Evolutionary conservation across 1,284 basidiomycete genomes (phyloP).

Genomic region (Ustilago curta): DNA sequence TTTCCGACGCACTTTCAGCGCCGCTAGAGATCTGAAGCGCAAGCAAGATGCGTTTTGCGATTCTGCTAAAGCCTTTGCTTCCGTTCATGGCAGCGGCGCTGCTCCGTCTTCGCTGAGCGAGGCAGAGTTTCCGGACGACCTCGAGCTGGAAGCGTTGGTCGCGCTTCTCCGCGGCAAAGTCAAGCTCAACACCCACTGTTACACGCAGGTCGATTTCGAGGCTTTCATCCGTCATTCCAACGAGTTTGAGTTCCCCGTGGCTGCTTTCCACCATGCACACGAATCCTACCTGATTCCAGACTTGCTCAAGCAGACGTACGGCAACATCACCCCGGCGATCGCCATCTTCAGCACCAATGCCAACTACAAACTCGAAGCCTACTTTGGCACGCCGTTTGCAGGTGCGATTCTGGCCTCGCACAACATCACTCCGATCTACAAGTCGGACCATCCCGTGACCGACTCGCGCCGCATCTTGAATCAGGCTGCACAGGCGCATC

Average conservation of each 20-base stretch:
- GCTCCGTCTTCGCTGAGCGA: conserved; percentile 76
- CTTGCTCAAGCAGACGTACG: conserved; percentile 78
- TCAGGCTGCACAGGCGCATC: conserved; percentile 89
- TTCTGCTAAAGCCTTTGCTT: conserved; percentile 23
- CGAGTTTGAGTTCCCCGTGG: conserved; percentile 79
- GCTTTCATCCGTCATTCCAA: conserved; percentile 75
- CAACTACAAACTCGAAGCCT: conserved; percentile 86
- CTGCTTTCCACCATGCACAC: conserved; percentile 83
- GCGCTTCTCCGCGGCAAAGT: conserved; percentile 85
- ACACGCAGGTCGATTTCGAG: conserved; percentile 78
- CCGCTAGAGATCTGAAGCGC: conserved; percentile 79
- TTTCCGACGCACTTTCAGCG: conserved; percentile 77
- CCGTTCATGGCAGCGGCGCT: conserved; percentile 65
- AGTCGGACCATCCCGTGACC: conserved; percentile 79
- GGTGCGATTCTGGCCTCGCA: conserved; percentile 79
- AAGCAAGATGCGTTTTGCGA: conserved; percentile 80
- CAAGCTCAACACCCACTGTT: conserved; percentile 71
- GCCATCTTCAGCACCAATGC: conserved; percentile 81
- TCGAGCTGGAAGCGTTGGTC: conserved; percentile 86
- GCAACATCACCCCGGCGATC: conserved; percentile 74
- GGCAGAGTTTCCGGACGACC: conserved; percentile 78
- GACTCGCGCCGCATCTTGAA: conserved; percentile 83
- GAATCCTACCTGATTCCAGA: conserved; percentile 87
- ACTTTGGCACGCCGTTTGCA: conserved; percentile 85
- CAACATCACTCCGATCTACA: conserved; percentile 77